These are phyloP conservation scores for Limnanthes douglasii DNA, from an alignment of 345 rosid genomes.

Conservation along the genomic window DNA sequence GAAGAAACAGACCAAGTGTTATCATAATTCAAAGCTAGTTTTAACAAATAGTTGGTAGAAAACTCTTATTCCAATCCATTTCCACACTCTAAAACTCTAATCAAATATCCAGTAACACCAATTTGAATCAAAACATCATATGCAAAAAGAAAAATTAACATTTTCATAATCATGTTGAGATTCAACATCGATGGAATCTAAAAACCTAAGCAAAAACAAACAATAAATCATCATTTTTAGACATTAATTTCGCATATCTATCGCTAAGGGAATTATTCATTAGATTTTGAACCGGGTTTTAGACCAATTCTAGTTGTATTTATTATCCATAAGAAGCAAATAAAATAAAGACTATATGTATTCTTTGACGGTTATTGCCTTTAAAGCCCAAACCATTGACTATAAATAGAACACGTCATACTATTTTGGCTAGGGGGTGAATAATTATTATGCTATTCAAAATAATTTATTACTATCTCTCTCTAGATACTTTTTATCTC, in stretches of 20 bases:
- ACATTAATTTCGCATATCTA: constrained; percentile 34
- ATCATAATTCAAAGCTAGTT: constrained; percentile 60
- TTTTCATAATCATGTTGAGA: constrained; percentile 55
- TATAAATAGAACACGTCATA: too few species aligned
- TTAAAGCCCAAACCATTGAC: too few species aligned
- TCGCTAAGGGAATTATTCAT: too few species aligned
- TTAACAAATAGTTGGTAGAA: constrained; percentile 44
- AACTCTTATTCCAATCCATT: constrained; percentile 31
- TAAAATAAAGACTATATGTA: too few species aligned
- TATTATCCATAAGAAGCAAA: too few species aligned
- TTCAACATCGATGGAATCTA: constrained; percentile 32
- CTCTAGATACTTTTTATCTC: too few species aligned
- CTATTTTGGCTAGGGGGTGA: too few species aligned
- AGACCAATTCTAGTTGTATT: too few species aligned
- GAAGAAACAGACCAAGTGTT: constrained; percentile 95
- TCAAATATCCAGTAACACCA: constrained; percentile 53
- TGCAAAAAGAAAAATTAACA: constrained; percentile 36
- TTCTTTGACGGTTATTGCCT: too few species aligned
- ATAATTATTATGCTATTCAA: too few species aligned
- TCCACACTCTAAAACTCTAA: constrained; percentile 57
- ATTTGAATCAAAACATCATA: constrained; percentile 44
- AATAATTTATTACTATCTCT: too few species aligned
- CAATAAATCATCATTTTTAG: constrained; percentile 40
- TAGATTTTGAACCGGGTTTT: too few species aligned
- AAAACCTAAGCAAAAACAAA: constrained; percentile 35